Evolutionary conservation across 768 basidiomycete genomes (phyloP), one percentile per base, ranked within the genome.

Genomic region (Russula lepida): DNA sequence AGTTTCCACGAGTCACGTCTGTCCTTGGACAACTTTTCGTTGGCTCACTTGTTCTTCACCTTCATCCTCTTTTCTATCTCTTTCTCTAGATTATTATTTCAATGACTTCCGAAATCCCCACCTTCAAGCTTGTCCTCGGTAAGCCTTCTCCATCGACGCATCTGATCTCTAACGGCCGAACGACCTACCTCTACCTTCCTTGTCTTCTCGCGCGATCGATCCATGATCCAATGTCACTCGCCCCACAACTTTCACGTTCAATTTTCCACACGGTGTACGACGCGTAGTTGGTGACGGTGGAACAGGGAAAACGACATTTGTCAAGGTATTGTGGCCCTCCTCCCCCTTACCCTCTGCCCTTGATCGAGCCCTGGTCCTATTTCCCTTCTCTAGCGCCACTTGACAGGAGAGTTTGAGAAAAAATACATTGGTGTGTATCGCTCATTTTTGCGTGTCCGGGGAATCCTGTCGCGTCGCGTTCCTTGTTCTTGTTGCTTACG

Each of bases 321-420:
- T 98, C 79, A 98, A 98, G 85, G 92, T 92, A 68, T 67, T 4
- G 17, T 23, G 12, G n/a, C 30, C 21, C 76, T 71, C 59, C 58
- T 23, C 15, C 50, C 59, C 44, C 44, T 46, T 67, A 62, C 54
- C 58, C 58, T 32, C 47, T 55, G 52, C 67, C 66, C 68, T 64
- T 68, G 79, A 85, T 86, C 82, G 76, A 69, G 71, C 77, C 64
- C 79, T 84, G 83, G 88, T 86, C 76, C 69, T 64, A 27, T 55
- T 9, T 41, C 33, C 54, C 59, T 71, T 68, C 65, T 69, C 47
- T 71, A 92, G 92, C 92, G 93, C 74, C 95, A 98, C 78, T 85
- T 95, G 84, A 97, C 94, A 67, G 95, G 95, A 73, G 95, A 98
- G 84, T 98, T 99, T 74, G 95, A 99, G 80, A 99, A 99, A 84